These are phyloP conservation scores for Lablab purpureus DNA, from an alignment of 306 rosid species.

Conservation along the genomic window DNA sequence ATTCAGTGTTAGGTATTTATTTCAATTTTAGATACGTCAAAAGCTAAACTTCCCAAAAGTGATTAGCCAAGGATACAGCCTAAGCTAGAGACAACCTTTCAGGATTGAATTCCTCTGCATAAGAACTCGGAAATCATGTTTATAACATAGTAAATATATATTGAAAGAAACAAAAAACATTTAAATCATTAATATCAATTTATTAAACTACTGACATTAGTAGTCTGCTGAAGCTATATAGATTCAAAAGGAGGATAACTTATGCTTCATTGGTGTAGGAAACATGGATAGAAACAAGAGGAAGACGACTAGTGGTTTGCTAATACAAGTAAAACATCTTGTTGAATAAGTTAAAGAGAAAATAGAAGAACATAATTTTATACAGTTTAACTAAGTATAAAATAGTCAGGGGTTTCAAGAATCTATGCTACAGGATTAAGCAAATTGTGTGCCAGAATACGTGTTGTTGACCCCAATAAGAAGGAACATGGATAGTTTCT, in stretches of 20 bases:
- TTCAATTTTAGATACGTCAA: constrained; percentile 25
- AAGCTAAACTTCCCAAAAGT: constrained; percentile 9
- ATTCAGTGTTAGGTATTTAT: constrained; percentile 34
- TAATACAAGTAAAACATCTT: constrained; percentile 3
- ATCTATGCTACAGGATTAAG: constrained; percentile 12
- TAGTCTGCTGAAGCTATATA: constrained; percentile 14
- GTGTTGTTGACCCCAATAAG: constrained; percentile 4
- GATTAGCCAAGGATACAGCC: constrained; percentile 13
- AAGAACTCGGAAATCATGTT: constrained; percentile 10
- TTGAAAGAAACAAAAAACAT: constrained; percentile 13
- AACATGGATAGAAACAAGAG: constrained; percentile 11
- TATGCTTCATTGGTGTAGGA: not conserved
- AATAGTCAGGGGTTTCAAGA: not conserved
- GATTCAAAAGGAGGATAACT: not conserved
- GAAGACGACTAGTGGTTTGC: not conserved
- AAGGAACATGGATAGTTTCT: constrained; percentile 5
- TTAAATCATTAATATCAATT: not conserved
- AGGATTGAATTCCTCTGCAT: not conserved
- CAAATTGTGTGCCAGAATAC: constrained; percentile 7
- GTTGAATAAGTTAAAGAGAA: constrained; percentile 22
- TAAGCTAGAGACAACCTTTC: constrained; percentile 27
- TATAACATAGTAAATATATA: constrained; percentile 22
- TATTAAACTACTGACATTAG: constrained; percentile 35
- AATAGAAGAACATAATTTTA: not conserved
- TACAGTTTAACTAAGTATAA: not conserved